phyloP scores from a whole-genome alignment of 331 rosid species.

The Rosa hybrid region DNA sequence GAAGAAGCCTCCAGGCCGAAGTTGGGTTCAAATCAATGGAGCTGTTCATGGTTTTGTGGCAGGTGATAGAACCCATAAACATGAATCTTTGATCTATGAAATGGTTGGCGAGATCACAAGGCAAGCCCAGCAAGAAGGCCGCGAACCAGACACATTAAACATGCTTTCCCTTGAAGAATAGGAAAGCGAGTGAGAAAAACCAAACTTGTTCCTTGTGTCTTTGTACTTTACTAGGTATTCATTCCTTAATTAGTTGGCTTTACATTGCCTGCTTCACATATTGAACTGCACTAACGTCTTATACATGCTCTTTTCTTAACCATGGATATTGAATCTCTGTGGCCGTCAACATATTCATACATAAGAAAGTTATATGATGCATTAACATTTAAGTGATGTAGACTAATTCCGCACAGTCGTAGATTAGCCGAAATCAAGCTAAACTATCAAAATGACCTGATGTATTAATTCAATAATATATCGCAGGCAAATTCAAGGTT shows the following conservation, averaged over 20 bases:
- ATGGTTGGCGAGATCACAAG: slow-evolving; percentile 43
- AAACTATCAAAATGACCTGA: no score
- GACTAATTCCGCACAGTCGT: no score
- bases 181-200: not conserved
- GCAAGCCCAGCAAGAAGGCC: slow-evolving; percentile 40
- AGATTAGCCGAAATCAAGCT: no score
- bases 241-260: not conserved
- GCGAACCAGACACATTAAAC: slow-evolving; percentile 27
- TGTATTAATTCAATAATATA: no score
- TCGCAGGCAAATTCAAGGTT: no score
- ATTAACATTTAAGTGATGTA: no score
- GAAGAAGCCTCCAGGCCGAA: slow-evolving; percentile 70
- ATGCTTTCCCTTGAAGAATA: slow-evolving; percentile 19
- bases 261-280: no score
- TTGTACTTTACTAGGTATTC: not conserved
- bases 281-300: not conserved
- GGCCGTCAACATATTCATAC: not conserved
- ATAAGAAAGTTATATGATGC: no score
- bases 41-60: slow-evolving; percentile 58
- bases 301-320: not conserved
- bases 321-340: not conserved
- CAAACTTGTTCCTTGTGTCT: not conserved
- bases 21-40: slow-evolving; percentile 67
- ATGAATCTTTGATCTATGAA: slow-evolving; percentile 47
- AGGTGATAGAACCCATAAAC: slow-evolving; percentile 59